phyloP scores from a whole-genome alignment of 495 filamentous ascomycete genomes.

The Trichocladium antarcticum region DNA sequence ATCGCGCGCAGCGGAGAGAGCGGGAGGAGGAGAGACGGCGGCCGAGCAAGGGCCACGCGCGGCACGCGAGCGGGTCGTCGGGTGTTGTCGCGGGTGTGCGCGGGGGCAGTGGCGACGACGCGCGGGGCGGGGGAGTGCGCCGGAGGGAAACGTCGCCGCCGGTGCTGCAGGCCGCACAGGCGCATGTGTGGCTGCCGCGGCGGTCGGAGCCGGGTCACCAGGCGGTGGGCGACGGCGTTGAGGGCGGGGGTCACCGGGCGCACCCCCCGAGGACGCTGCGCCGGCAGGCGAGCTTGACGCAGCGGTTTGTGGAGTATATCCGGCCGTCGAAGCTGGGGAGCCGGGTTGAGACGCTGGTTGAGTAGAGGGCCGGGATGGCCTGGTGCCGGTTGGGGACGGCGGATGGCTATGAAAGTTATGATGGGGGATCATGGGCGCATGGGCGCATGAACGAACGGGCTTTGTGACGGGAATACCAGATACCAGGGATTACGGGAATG shows the following conservation, averaged over 20 bases:
- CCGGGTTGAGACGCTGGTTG: neutral
- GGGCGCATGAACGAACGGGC: no score
- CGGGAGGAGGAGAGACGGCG: neutral
- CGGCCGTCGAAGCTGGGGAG: slow-evolving; percentile 10
- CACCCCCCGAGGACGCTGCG: slow-evolving; percentile 12
- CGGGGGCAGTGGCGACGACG: neutral
- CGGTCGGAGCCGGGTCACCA: no score
- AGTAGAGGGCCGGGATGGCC: neutral
- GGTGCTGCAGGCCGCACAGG: no score
- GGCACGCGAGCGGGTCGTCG: slow-evolving; percentile 13
- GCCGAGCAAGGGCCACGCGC: slow-evolving; percentile 1
- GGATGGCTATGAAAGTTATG: neutral
- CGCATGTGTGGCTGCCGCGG: no score
- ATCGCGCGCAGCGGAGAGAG: neutral
- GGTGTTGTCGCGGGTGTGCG: slow-evolving; percentile 3
- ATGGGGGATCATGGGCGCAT: neutral
- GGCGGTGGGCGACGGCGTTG: no score
- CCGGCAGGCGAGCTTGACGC: slow-evolving; percentile 19
- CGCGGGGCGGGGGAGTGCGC: neutral
- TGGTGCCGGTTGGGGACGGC: neutral
- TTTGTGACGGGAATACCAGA: no score
- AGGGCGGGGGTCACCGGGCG: slow-evolving; percentile 2
- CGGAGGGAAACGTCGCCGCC: neutral
- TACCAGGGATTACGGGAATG: no score
- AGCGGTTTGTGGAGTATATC: slow-evolving; percentile 23